Percentiles rank a stretch among this genome's conserved stretches.
phyloP scores from a whole-genome alignment of 805 yeast species.

The Ogataea wickerhamii region DNA sequence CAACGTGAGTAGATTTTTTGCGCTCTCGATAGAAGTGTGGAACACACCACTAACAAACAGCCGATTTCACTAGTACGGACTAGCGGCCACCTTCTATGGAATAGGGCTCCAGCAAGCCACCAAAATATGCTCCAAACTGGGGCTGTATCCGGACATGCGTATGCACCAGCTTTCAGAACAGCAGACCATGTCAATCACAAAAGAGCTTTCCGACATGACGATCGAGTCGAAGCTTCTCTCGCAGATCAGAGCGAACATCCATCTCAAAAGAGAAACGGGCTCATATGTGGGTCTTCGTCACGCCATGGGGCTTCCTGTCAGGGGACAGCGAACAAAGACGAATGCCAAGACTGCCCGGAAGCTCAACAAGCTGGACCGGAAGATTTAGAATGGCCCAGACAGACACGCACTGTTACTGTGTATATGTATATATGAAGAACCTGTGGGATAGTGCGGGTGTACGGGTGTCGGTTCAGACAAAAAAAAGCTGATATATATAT shows the following conservation, averaged over 20 bases:
- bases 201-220: conserved; percentile 77
- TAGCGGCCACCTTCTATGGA: conserved; percentile 82
- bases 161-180: conserved; percentile 90
- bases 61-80: conserved; percentile 43
- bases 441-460: too few species aligned
- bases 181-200: conserved; percentile 79
- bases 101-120: conserved; percentile 74
- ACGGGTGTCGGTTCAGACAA: too few species aligned
- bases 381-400: too few species aligned
- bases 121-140: conserved; percentile 78
- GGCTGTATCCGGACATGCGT: conserved; percentile 90
- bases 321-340: conserved; percentile 89
- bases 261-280: conserved; percentile 74
- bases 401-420: too few species aligned
- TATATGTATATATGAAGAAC: too few species aligned
- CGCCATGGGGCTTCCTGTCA: conserved; percentile 73
- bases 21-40: too few species aligned
- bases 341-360: conserved; percentile 88
- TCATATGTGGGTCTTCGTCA: conserved; percentile 89
- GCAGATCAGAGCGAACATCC: conserved; percentile 71
- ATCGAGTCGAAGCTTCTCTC: conserved; percentile 80
- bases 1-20: conserved; percentile 24
- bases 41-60: too few species aligned
- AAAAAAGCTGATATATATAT: too few species aligned
- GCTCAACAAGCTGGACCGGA: conserved; percentile 72